These are phyloP conservation scores for Fusarium sulawesiense DNA, from an alignment of 2,329 filamentous ascomycete species.

Conservation along the genomic window DNA sequence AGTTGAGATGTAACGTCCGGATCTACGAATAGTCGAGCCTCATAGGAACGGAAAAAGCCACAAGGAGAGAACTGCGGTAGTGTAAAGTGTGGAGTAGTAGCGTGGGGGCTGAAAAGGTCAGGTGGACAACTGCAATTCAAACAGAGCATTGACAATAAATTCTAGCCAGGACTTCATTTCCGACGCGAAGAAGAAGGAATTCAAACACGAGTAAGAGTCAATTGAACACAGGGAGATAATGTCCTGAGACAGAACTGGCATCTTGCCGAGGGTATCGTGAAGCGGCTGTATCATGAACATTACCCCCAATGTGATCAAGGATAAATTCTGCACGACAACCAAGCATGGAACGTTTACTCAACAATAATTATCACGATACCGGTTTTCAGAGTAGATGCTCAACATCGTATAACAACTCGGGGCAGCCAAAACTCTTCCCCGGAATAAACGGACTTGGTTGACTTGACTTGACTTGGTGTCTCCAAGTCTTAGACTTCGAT, in stretches of 20 bases:
- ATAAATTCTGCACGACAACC: background rate
- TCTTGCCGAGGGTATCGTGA: background rate
- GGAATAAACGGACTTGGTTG: constrained; percentile 16
- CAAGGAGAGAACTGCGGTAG: constrained; percentile 25
- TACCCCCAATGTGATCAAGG: background rate
- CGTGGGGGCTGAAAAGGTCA: constrained; percentile 40
- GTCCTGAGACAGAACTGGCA: background rate
- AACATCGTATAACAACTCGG: constrained; percentile 1
- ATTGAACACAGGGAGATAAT: background rate
- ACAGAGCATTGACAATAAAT: constrained; percentile 19
- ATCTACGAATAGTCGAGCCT: constrained; percentile 17
- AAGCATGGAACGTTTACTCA: background rate
- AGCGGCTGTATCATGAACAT: background rate
- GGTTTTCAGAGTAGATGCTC: background rate
- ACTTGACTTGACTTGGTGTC: constrained; percentile 8
- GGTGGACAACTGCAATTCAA: constrained; percentile 26
- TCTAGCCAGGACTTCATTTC: constrained; percentile 17
- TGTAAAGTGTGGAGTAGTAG: constrained; percentile 29
- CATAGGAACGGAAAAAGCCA: constrained; percentile 6
- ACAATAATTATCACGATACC: background rate
- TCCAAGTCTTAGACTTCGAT: constrained; percentile 4
- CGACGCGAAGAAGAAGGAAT: background rate
- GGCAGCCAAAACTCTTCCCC: constrained; percentile 37
- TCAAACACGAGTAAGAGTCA: background rate
- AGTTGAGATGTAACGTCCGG: background rate